phyloP scores from a whole-genome alignment of 176 grass and related monocot species.

The Oryza australiensis region DNA sequence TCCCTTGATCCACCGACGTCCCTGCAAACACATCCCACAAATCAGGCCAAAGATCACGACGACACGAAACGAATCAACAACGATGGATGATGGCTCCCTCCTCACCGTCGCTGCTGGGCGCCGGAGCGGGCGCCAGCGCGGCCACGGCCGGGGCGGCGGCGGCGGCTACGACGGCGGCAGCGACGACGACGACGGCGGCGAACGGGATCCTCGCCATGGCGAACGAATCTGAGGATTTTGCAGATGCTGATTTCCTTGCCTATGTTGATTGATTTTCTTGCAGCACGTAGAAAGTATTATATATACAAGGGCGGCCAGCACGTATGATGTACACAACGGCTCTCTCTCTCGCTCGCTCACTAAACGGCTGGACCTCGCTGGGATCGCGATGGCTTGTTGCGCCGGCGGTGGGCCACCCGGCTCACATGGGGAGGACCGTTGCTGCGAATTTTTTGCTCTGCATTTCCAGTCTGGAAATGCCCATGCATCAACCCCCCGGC shows the following conservation, averaged over 20 bases:
- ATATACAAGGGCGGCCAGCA: constrained; percentile 22
- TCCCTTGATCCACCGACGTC: constrained; percentile 47
- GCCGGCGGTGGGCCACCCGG: constrained; percentile 21
- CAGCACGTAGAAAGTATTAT: neutral
- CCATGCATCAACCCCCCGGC: neutral
- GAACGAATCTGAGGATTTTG: neutral
- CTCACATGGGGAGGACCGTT: constrained; percentile 53
- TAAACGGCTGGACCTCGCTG: constrained; percentile 54
- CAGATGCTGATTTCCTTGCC: neutral
- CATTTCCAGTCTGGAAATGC: constrained; percentile 38
- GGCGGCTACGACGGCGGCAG: constrained; percentile 24
- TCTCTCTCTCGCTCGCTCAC: neutral
- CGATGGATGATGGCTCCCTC: neutral
- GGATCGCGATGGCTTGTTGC: constrained; percentile 42
- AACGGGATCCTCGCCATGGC: constrained; percentile 41
- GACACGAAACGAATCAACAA: too few relatives aligned
- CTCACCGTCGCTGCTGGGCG: constrained; percentile 65
- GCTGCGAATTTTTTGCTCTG: neutral
- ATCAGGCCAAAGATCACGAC: neutral
- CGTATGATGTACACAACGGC: constrained; percentile 25
- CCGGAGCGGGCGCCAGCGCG: constrained; percentile 57
- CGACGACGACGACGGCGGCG: neutral
- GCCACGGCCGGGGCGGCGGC: constrained; percentile 9
- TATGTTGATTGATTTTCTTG: neutral
- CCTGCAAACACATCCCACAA: constrained; percentile 14